These are phyloP conservation scores for Dipteronia sinensis DNA, from an alignment of 345 rosid species.

Conservation along the genomic window DNA sequence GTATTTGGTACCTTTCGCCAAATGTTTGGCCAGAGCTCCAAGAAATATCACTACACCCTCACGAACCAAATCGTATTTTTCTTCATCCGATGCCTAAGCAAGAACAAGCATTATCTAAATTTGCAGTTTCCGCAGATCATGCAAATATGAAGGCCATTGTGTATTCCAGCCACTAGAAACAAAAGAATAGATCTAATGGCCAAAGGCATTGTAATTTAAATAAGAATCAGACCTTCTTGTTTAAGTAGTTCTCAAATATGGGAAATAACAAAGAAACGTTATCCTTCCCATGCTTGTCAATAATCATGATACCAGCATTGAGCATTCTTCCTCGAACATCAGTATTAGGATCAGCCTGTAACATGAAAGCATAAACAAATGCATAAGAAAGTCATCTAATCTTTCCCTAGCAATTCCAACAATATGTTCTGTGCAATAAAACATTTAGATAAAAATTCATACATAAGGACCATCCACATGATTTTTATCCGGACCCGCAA, in stretches of 20 bases:
- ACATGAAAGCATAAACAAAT: conserved; percentile 15
- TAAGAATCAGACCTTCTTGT: conserved; percentile 69
- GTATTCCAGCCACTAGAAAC: background rate
- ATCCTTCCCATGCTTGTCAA: conserved; percentile 90
- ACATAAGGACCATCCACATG: background rate
- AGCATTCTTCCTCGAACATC: conserved; percentile 99
- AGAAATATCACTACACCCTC: conserved; percentile 98
- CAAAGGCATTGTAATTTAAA: conserved; percentile 17
- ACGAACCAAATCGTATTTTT: conserved; percentile 89
- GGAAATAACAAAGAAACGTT: conserved; percentile 92
- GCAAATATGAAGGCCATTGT: conserved; percentile 1
- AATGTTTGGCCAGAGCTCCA: conserved; percentile 93
- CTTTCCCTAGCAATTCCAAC: background rate
- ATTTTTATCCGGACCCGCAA: no score
- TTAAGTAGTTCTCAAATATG: conserved; percentile 90
- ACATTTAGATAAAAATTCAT: no score
- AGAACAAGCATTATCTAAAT: conserved; percentile 28
- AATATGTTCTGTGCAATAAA: no score
- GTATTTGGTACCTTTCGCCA: conserved; percentile 66
- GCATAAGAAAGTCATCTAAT: background rate
- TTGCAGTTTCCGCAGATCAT: conserved; percentile 2
- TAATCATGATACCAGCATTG: conserved; percentile 90
- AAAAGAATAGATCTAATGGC: background rate
- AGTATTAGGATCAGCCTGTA: conserved; percentile 92
- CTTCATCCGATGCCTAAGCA: conserved; percentile 85